phyloP scores from a whole-genome alignment of 2,329 filamentous ascomycete species.

The Colletotrichum lindemuthianum region DNA sequence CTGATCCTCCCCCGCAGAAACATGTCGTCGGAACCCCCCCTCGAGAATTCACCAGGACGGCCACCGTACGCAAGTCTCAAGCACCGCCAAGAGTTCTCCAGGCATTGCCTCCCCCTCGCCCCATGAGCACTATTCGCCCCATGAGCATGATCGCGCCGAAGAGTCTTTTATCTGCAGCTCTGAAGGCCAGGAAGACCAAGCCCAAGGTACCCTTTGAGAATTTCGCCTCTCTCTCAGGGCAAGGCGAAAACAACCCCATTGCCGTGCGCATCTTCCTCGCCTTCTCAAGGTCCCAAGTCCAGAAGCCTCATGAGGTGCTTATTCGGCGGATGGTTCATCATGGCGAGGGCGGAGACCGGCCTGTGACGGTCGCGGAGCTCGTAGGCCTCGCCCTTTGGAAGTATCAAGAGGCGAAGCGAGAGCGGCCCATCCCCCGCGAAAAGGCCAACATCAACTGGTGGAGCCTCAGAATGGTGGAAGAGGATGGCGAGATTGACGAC shows the following conservation, averaged over 20 bases:
- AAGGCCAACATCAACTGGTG: slow-evolving; percentile 84
- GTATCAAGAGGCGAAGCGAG: slow-evolving; percentile 79
- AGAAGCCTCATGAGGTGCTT: slow-evolving; percentile 75
- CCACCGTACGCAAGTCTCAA: slow-evolving; percentile 71
- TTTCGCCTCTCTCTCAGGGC: slow-evolving; percentile 80
- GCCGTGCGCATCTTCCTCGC: slow-evolving; percentile 82
- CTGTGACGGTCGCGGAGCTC: slow-evolving; percentile 80
- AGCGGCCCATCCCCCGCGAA: slow-evolving; percentile 71
- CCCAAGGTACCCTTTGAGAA: slow-evolving; percentile 77
- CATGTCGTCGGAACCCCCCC: slow-evolving; percentile 73
- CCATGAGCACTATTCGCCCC: slow-evolving; percentile 70
- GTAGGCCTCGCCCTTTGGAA: slow-evolving; percentile 83
- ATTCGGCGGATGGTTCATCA: slow-evolving; percentile 76
- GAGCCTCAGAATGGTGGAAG: slow-evolving; percentile 84
- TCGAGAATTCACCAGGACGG: slow-evolving; percentile 67
- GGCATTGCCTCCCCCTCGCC: slow-evolving; percentile 76
- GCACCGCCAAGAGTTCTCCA: slow-evolving; percentile 68
- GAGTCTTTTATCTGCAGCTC: slow-evolving; percentile 75
- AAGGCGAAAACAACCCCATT: slow-evolving; percentile 80
- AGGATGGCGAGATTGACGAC: slow-evolving; percentile 85
- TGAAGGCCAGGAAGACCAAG: slow-evolving; percentile 78
- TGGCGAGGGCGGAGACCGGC: slow-evolving; percentile 68
- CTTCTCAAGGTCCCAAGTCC: slow-evolving; percentile 68
- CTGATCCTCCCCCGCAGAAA: slow-evolving; percentile 62
- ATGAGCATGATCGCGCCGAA: slow-evolving; percentile 75